Base-by-base conservation (phyloP, 345 rosid species). In the Eucalyptus rudis region DNA sequence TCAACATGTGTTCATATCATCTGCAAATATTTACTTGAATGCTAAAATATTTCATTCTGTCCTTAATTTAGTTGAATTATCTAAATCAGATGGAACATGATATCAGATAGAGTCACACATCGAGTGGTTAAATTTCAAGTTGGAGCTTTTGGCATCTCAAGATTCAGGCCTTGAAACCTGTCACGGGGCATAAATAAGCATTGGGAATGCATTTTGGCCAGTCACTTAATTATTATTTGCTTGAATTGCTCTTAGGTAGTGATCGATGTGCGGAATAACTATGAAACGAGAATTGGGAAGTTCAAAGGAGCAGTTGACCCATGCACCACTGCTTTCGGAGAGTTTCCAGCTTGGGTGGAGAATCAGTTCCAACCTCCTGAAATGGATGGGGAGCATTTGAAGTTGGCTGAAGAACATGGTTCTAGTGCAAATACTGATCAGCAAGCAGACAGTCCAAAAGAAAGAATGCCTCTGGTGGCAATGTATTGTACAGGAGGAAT, bases 401-500 rank as follows among this genome's bases (percentile, higher is more conserved):
- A 90, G 40, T 76, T 76, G 24, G 87, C 44, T 29, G 88, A 90
- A 62, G 89, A 52, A 49, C 88, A 91, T 14, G 89, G 86, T 49
- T 86, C 89, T 40, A 86, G 88, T 88, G 94, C 88, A 88, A 92
- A 66, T 80, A 86, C 58, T 13, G 52, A 80, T 36, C 79, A 90
- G 87, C 91, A 91, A 87, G 87, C 7, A 40, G 91, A 89, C 50
- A 54, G 87, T 88, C 90, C 90, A 24, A 91, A 93, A 45, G 88
- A 88, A 15, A 92, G 93, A 91, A 80, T 80, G 88, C 95, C 97
- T 79, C 94, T 93, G 66, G 95, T 97, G 89, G 99, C 99, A 56
- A 98, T 97, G 99, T 96, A 98, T 90, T 98, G 99, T 89, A 98
- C 99, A 4, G 98, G 99, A 89, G 99, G 99, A 88, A 98, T 98